phyloP scores from a whole-genome alignment of 2,329 filamentous ascomycete species.

The Neodidymelliopsis sp. region DNA sequence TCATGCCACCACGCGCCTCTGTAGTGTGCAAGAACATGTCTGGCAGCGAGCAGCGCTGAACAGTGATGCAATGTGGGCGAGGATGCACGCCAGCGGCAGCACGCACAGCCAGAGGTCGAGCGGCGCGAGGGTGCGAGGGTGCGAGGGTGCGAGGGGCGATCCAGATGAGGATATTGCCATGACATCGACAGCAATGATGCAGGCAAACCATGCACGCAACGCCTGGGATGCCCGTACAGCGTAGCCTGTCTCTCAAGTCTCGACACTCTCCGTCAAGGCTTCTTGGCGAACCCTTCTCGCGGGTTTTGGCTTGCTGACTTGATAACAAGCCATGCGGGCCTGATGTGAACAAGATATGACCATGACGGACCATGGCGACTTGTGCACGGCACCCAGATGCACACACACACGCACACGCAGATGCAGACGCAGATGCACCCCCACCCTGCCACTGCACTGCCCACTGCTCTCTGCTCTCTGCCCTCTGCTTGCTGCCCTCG shows the following conservation, averaged over 20 bases:
- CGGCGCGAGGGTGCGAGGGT: too few relatives aligned
- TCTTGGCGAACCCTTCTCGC: slow-evolving; percentile 42
- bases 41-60: slow-evolving; percentile 14
- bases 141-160: too few relatives aligned
- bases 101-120: slow-evolving; percentile 20
- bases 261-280: slow-evolving; percentile 30
- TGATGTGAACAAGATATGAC: slow-evolving; percentile 47
- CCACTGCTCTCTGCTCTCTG: too few relatives aligned
- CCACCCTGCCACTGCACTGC: too few relatives aligned
- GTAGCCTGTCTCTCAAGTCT: too few relatives aligned
- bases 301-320: slow-evolving; percentile 32
- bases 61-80: slow-evolving; percentile 28
- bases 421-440: too few relatives aligned
- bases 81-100: slow-evolving; percentile 31
- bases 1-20: slow-evolving; percentile 7
- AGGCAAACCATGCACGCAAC: slow-evolving; percentile 30
- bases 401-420: slow-evolving; percentile 16
- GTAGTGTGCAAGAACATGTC: too few relatives aligned
- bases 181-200: slow-evolving; percentile 37
- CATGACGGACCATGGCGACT: slow-evolving; percentile 36
- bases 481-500: slow-evolving; percentile 7
- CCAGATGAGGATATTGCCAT: slow-evolving; percentile 30
- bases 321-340: slow-evolving; percentile 44
- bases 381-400: slow-evolving; percentile 30
- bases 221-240: slow-evolving; percentile 19